Conservation (phyloP, 2,329 filamentous ascomycete genomes). For the Scorias spongiosa region DNA sequence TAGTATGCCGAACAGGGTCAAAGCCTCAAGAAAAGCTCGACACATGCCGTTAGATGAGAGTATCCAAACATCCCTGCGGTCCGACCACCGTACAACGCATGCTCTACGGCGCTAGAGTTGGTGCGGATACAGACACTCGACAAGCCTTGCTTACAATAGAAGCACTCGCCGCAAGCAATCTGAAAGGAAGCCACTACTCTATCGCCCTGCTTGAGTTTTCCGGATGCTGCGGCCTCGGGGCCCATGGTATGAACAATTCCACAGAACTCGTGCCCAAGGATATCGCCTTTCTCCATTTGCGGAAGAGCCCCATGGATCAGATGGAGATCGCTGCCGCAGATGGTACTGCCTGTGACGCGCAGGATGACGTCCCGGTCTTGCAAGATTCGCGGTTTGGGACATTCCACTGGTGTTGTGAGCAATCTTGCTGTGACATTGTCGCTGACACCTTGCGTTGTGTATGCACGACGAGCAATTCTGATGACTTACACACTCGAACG, state of each 20-base stretch:
- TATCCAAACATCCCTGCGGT: slow-evolving; percentile 52
- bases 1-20: too few species aligned
- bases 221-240: slow-evolving; percentile 19
- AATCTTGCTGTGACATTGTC: too few species aligned
- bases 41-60: slow-evolving; percentile 59
- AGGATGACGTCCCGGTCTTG: slow-evolving; percentile 66
- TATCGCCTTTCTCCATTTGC: slow-evolving; percentile 36
- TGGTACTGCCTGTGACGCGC: slow-evolving; percentile 54
- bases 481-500: slow-evolving; percentile 46
- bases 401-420: slow-evolving; percentile 34
- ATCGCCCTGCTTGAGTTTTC: slow-evolving; percentile 28
- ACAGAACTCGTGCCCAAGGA: slow-evolving; percentile 38
- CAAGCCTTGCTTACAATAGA: slow-evolving; percentile 63
- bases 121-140: slow-evolving; percentile 69
- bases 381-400: slow-evolving; percentile 54
- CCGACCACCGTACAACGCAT: slow-evolving; percentile 63
- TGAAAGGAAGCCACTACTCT: slow-evolving; percentile 77
- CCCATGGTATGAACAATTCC: slow-evolving; percentile 34
- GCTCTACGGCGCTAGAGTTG: slow-evolving; percentile 54
- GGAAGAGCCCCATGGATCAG: slow-evolving; percentile 36
- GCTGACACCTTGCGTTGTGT: too few species aligned
- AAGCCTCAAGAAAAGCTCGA: too few species aligned
- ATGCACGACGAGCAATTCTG: too few species aligned
- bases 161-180: slow-evolving; percentile 58
- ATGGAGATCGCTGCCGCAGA: slow-evolving; percentile 47